phyloP scores from a whole-genome alignment of 2,329 filamentous ascomycete species.

The Cladosporium colombiae region DNA sequence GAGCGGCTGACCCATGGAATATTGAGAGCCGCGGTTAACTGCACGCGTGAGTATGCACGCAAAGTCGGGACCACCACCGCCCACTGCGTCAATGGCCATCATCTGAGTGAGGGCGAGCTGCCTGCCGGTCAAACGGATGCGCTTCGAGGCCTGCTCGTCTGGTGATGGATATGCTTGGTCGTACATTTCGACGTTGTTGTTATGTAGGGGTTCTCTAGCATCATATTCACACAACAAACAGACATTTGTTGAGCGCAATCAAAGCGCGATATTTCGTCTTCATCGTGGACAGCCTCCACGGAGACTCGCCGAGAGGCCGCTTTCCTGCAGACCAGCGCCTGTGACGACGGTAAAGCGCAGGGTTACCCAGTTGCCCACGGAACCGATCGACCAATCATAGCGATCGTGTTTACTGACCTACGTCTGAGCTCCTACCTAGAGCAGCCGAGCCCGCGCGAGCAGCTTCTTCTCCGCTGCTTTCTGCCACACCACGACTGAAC shows the following conservation, averaged over 20 bases:
- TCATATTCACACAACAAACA: neutral
- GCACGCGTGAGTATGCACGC: neutral
- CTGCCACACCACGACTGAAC: constrained; percentile 24
- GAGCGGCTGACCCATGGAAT: neutral
- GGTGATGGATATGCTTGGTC: neutral
- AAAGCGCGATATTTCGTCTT: neutral
- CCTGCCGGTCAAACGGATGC: neutral
- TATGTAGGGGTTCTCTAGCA: too few species aligned
- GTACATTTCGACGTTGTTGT: neutral
- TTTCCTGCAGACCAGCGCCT: constrained; percentile 3
- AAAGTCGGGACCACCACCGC: neutral
- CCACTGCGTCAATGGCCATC: neutral
- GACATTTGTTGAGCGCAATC: neutral
- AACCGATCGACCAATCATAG: constrained; percentile 12
- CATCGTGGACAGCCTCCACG: neutral
- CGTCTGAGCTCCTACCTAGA: constrained; percentile 16
- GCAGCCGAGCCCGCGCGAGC: constrained; percentile 19
- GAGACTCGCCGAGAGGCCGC: neutral
- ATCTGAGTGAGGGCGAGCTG: neutral
- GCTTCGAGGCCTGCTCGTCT: neutral
- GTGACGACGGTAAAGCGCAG: constrained; percentile 18
- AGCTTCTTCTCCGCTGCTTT: constrained; percentile 24
- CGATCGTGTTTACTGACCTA: constrained; percentile 6
- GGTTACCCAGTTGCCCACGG: constrained; percentile 17
- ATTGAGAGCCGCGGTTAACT: constrained; percentile 5